phyloP scores from a whole-genome alignment of 352 stramenopile genomes.

The Phytophthora litchii region DNA sequence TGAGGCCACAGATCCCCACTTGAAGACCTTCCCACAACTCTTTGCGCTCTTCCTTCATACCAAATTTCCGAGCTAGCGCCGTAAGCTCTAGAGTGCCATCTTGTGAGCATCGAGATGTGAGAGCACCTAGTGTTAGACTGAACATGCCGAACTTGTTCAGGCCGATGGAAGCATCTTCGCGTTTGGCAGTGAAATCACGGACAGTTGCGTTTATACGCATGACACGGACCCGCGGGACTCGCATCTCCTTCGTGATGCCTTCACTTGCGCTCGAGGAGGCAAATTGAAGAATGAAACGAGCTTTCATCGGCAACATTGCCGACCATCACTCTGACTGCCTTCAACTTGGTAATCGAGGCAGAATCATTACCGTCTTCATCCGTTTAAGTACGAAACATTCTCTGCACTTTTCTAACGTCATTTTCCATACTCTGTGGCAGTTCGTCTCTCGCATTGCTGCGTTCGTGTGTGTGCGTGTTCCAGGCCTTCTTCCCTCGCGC shows the following conservation, averaged over 20 bases:
- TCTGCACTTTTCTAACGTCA: neutral
- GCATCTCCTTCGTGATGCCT: neutral
- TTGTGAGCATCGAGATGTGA: neutral
- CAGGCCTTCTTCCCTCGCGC: slow-evolving; percentile 1
- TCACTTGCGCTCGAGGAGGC: slow-evolving; percentile 4
- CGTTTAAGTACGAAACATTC: slow-evolving; percentile 5
- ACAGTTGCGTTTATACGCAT: slow-evolving; percentile 1
- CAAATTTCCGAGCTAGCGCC: neutral
- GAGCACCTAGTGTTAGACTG: slow-evolving; percentile 4
- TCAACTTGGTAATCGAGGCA: slow-evolving; percentile 4
- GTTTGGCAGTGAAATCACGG: neutral
- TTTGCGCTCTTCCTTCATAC: slow-evolving; percentile 6
- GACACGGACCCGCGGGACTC: neutral
- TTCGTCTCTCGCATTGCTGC: too few relatives aligned
- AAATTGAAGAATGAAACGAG: slow-evolving; percentile 15
- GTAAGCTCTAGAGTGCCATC: slow-evolving; percentile 3
- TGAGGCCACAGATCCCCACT: neutral
- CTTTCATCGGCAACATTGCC: neutral
- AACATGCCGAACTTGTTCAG: slow-evolving; percentile 14
- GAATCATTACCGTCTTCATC: neutral
- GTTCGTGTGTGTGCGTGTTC: slow-evolving; percentile 6
- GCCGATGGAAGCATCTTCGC: slow-evolving; percentile 3
- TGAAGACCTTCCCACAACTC: neutral
- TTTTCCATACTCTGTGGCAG: neutral
- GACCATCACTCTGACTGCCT: slow-evolving; percentile 16